These are phyloP conservation scores for Nyctanthes arbortristis DNA, from an alignment of 257 asterid species.

Conservation along the genomic window DNA sequence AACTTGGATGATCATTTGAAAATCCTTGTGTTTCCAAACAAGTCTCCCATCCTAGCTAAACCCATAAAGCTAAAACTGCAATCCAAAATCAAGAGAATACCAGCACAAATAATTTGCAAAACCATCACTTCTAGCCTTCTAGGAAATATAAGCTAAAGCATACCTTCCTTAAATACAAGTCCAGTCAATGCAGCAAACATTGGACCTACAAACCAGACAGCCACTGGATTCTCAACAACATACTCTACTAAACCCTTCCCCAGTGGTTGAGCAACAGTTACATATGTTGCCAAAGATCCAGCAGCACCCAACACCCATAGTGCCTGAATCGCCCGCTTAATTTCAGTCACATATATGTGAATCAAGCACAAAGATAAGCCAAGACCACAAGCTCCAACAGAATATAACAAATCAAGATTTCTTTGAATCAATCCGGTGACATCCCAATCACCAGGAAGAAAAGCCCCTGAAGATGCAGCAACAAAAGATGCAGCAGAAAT, in stretches of 20 bases:
- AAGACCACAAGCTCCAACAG: constrained; percentile 74
- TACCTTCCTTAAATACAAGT: constrained; percentile 95
- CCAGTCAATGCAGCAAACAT: constrained; percentile 92
- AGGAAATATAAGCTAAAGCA: not conserved
- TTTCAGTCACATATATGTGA: constrained; percentile 91
- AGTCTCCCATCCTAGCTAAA: too few species aligned
- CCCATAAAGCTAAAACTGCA: too few species aligned
- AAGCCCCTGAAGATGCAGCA: constrained; percentile 63
- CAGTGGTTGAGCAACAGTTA: constrained; percentile 63
- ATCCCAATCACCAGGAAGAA: constrained; percentile 31
- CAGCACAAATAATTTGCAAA: too few species aligned
- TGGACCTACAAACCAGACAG: constrained; percentile 93
- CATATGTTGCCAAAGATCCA: constrained; percentile 68
- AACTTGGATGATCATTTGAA: too few species aligned
- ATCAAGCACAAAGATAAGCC: constrained; percentile 74
- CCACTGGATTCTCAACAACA: constrained; percentile 66
- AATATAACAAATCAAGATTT: constrained; percentile 52
- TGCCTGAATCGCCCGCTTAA: constrained; percentile 79
- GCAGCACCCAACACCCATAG: constrained; percentile 73
- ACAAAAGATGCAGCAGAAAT: constrained; percentile 76
- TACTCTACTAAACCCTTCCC: constrained; percentile 65
- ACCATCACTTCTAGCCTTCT: not conserved
- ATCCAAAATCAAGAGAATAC: too few species aligned
- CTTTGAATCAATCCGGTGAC: constrained; percentile 32
- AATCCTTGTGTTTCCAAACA: too few species aligned